phyloP scores from a whole-genome alignment of 805 yeast genomes.

The Lipomyces orientalis region DNA sequence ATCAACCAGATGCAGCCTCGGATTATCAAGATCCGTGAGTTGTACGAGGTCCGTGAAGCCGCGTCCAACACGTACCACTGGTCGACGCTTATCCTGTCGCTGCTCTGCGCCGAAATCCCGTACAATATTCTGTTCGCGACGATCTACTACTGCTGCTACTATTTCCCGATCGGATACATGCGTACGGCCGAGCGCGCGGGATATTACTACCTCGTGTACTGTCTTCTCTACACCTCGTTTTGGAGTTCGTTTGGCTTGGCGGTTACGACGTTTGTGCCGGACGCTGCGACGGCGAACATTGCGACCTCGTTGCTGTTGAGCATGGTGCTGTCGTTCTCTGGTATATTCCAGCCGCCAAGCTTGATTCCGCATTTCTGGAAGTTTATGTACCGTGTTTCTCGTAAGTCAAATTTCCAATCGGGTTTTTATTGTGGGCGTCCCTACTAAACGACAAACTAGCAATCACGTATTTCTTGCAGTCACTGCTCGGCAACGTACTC shows the following conservation, averaged over 20 bases:
- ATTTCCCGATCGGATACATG: slow-evolving; percentile 55
- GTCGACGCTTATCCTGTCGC: slow-evolving; percentile 62
- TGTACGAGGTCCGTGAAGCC: slow-evolving; percentile 73
- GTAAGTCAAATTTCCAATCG: not conserved
- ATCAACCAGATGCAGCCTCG: slow-evolving; percentile 68
- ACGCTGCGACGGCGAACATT: slow-evolving; percentile 70
- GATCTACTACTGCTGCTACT: slow-evolving; percentile 59
- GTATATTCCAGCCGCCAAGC: slow-evolving; percentile 63
- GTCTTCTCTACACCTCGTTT: slow-evolving; percentile 57
- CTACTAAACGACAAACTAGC: slow-evolving; percentile 31
- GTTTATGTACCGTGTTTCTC: slow-evolving; percentile 78
- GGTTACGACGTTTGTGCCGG: slow-evolving; percentile 63
- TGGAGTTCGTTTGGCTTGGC: slow-evolving; percentile 61
- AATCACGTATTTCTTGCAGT: slow-evolving; percentile 69
- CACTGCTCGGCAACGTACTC: slow-evolving; percentile 55
- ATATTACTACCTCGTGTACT: slow-evolving; percentile 57
- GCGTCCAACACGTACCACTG: slow-evolving; percentile 77
- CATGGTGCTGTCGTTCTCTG: slow-evolving; percentile 68
- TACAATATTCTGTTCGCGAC: slow-evolving; percentile 59
- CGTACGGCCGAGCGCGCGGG: slow-evolving; percentile 51
- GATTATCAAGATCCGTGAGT: slow-evolving; percentile 62
- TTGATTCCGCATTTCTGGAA: slow-evolving; percentile 84
- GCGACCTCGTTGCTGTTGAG: slow-evolving; percentile 61
- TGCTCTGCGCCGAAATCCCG: slow-evolving; percentile 64
- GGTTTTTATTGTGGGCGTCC: slow-evolving; percentile 39